Evolutionary conservation across 331 rosid species (phyloP), one percentile per base, ranked within the genome.

Genomic region (Erythrophleum ivorense): DNA sequence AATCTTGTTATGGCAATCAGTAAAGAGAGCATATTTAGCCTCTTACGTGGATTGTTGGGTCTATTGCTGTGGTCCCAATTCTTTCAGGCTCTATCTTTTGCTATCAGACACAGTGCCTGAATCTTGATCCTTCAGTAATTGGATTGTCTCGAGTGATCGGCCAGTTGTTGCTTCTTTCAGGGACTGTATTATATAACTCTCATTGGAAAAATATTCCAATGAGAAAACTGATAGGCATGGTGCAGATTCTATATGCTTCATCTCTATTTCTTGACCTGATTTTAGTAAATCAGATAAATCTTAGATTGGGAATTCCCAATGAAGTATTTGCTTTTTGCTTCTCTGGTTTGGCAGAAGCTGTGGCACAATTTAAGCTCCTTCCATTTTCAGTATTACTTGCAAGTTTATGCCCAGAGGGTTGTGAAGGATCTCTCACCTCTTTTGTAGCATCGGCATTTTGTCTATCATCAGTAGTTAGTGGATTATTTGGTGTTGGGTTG

Each of bases 341-440:
- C 82, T 91, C 93, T 13, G 92, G 93, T 52, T 85, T 94, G 52
- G 88, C 96, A 4, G 98, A 92, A 84, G 75, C 87, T 72, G 76
- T 94, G 53, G 94, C 92, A 0, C 97, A 94, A 76, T 92, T 94
- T 83, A 92, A 92, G 84, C 84, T 92, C 69, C 87, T 94, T 68
- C 98, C 98, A 21, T 91, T 94, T 81, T 82, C 89, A 7, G 94
- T 94, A 58, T 79, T 94, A 48, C 80, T 94, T 57, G 96, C 89
- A 31, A 78, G 69, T 54, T 57, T 88, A 79, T 86, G 97, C 85
- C 96, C 98, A 7, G 69, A 3, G 40, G 98, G 98, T 16, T 89
- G 92, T 84, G 98, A 92, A 89, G 98, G 94, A 55, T 94, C 98
- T 58, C 92, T 94, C 58, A 89, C 90, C 46, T 90, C 98, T 24